Percentiles rank a stretch among this genome's conserved stretches.
phyloP scores from a whole-genome alignment of 139 green algal genomes.

The Spirogloea muscicola region DNA sequence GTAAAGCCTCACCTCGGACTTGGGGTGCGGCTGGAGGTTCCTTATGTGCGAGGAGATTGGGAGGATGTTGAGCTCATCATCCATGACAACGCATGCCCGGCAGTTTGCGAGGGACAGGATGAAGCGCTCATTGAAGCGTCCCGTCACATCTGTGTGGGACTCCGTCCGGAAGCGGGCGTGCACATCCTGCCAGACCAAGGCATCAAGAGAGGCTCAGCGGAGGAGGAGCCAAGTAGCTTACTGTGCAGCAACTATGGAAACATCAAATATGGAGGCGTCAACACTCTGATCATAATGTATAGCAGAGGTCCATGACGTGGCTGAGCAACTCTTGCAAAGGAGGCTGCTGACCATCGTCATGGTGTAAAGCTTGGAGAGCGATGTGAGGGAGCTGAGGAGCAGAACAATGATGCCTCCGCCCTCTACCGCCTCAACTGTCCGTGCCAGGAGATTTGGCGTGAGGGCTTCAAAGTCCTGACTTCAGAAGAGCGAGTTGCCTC shows the following conservation, averaged over 20 bases:
- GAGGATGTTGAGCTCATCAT: constrained; percentile 98
- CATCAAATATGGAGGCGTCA: no score
- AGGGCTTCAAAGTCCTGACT: constrained; percentile 98
- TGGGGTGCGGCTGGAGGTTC: constrained; percentile 18
- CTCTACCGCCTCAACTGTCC: constrained; percentile 97
- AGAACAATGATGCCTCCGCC: constrained; percentile 91
- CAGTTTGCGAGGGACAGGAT: constrained; percentile 85
- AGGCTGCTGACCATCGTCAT: constrained; percentile 88
- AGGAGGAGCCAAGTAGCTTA: not conserved
- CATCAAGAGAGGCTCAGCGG: not conserved
- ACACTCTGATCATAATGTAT: no score
- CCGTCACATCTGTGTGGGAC: constrained; percentile 75
- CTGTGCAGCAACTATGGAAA: no score
- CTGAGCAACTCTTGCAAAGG: no score
- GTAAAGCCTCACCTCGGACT: constrained; percentile 16
- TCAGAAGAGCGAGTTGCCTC: not conserved
- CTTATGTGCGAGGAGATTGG: constrained; percentile 71
- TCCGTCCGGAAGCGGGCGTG: constrained; percentile 88
- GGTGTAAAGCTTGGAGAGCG: constrained; percentile 87
- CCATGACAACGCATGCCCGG: constrained; percentile 83
- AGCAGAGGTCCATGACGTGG: no score
- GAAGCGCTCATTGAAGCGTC: constrained; percentile 96
- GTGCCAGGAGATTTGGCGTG: constrained; percentile 94
- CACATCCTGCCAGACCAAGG: constrained; percentile 64
- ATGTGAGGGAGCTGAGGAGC: constrained; percentile 80